Evolutionary conservation across 2,329 filamentous ascomycete genomes (phyloP).

Genomic region (Penicillium expansum): DNA sequence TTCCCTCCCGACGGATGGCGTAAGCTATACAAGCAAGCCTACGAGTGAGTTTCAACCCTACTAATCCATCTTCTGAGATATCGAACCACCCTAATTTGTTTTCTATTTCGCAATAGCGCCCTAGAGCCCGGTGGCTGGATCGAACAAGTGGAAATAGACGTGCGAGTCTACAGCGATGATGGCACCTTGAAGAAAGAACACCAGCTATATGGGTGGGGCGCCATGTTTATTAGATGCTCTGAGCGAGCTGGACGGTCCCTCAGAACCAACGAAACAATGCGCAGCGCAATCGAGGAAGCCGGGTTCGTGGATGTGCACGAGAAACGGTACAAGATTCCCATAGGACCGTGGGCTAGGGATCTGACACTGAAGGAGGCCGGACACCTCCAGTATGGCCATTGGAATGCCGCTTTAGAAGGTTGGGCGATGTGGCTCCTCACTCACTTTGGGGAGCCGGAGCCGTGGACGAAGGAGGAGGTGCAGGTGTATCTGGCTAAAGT

Average conservation of each 20-base stretch:
- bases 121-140: slow-evolving; percentile 9
- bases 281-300: slow-evolving; percentile 21
- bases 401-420: slow-evolving; percentile 29
- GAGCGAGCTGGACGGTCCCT: slow-evolving; percentile 24
- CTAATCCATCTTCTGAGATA: not conserved
- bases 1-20: slow-evolving; percentile 6
- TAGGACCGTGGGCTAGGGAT: slow-evolving; percentile 34
- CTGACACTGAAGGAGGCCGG: slow-evolving; percentile 41
- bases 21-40: slow-evolving; percentile 9
- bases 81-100: not conserved
- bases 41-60: slow-evolving; percentile 6
- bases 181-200: slow-evolving; percentile 3
- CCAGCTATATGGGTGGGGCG: slow-evolving; percentile 7
- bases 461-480: slow-evolving; percentile 22
- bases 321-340: slow-evolving; percentile 25
- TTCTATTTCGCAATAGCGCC: not conserved
- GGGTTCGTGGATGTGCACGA: slow-evolving; percentile 36
- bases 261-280: slow-evolving; percentile 25
- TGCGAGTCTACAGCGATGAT: slow-evolving; percentile 12
- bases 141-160: slow-evolving; percentile 13
- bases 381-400: slow-evolving; percentile 26
- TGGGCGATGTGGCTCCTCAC: slow-evolving; percentile 32
- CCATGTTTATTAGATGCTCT: slow-evolving; percentile 22
- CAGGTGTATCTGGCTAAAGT: slow-evolving; percentile 7
- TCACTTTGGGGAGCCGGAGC: slow-evolving; percentile 23